Evolutionary conservation across 192 early-diverging fungal genomes (phyloP).

Genomic region (Rhizophagus prolifer): DNA sequence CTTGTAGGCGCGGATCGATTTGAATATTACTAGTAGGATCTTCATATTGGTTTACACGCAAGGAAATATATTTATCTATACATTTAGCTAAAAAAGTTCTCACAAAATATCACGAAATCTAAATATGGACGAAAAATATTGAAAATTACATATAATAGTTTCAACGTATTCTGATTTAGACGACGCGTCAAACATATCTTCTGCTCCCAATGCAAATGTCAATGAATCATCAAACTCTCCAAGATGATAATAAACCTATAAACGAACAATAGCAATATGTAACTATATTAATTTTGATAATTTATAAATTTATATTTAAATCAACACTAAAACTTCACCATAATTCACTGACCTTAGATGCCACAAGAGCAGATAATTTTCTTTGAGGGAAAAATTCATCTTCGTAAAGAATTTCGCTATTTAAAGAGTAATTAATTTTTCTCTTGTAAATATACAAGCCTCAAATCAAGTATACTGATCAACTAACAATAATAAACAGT

Average conservation of each 20-base stretch:
- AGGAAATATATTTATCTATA: conserved; percentile 93
- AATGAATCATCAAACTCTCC: conserved; percentile 96
- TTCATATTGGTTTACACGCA: conserved; percentile 54
- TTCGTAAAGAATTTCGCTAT: conserved; percentile 94
- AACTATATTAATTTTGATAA: background rate
- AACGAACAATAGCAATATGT: background rate
- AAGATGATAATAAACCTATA: conserved; percentile 92
- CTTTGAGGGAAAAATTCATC: conserved; percentile 82
- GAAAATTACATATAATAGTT: conserved; percentile 84
- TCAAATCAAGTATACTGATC: background rate
- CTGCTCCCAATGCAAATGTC: conserved; percentile 93
- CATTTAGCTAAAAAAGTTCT: conserved; percentile 75
- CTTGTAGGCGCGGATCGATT: conserved; percentile 81
- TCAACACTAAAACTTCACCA: background rate
- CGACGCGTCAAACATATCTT: conserved; percentile 79
- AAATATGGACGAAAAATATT: background rate
- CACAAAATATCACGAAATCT: background rate
- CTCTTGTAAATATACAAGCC: background rate
- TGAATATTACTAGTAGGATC: conserved; percentile 37
- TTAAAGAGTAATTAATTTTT: background rate
- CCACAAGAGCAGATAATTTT: conserved; percentile 90
- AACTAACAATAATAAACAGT: background rate
- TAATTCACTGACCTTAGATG: conserved; percentile 75
- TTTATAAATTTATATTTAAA: background rate
- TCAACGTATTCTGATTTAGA: conserved; percentile 87